Percentiles rank a stretch among this genome's conserved stretches.
Conservation (phyloP, 2,329 filamentous ascomycete genomes). For the Dothideomycetidae sp. region DNA sequence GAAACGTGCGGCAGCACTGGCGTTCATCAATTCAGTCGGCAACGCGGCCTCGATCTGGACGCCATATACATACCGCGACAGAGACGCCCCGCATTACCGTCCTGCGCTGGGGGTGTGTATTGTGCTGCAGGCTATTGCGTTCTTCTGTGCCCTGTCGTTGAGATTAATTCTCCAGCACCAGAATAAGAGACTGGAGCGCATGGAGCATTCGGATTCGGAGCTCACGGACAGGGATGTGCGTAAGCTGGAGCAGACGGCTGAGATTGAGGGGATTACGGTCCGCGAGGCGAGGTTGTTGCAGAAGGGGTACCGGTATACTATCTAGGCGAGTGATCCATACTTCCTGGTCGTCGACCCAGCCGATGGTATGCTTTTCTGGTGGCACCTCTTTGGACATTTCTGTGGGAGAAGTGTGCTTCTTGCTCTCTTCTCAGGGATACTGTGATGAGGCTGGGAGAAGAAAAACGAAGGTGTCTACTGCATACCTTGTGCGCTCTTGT, state of each 20-base stretch:
- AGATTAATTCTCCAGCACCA: constrained; percentile 24
- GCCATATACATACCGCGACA: constrained; percentile 25
- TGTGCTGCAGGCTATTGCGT: constrained; percentile 18
- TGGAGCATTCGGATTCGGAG: constrained; percentile 35
- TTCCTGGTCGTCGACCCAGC: too few relatives aligned
- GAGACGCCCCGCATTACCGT: constrained; percentile 18
- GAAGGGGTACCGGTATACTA: constrained; percentile 41
- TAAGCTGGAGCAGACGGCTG: constrained; percentile 36
- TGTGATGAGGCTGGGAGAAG: too few relatives aligned
- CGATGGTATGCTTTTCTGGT: too few relatives aligned
- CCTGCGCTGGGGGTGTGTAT: constrained; percentile 23
- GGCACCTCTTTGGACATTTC: too few relatives aligned
- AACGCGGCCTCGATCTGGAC: constrained; percentile 54
- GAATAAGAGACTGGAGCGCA: constrained; percentile 36
- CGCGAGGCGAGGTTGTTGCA: constrained; percentile 36
- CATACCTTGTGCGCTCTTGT: too few relatives aligned
- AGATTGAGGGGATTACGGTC: constrained; percentile 37
- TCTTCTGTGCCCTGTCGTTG: constrained; percentile 18
- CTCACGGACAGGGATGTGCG: constrained; percentile 35
- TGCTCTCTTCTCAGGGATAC: too few relatives aligned
- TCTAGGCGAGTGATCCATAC: too few relatives aligned
- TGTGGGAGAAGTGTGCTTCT: too few relatives aligned
- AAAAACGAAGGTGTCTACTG: too few relatives aligned
- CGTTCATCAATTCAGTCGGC: constrained; percentile 59
- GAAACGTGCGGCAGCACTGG: constrained; percentile 58